Conservation (phyloP, 208 protist genomes). For the Vickermania ingenoplastis region DNA sequence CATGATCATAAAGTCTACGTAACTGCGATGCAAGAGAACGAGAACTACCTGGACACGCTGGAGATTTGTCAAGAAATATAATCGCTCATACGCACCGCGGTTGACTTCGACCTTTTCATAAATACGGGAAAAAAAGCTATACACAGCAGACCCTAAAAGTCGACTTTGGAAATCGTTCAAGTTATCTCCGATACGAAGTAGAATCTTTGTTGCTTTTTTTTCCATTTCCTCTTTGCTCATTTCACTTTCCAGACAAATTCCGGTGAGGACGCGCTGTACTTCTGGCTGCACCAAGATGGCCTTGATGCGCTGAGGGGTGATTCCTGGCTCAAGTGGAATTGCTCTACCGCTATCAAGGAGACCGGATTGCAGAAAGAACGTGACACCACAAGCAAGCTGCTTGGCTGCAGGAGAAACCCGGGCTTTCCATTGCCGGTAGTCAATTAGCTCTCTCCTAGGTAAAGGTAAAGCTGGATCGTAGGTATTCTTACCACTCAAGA, state of each 20-base stretch:
- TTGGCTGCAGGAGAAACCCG: neutral
- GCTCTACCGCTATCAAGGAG: slow-evolving; percentile 30
- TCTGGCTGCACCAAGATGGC: slow-evolving; percentile 48
- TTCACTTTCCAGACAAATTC: slow-evolving; percentile 31
- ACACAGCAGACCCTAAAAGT: slow-evolving; percentile 41
- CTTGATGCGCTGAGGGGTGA: slow-evolving; percentile 31
- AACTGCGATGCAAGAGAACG: slow-evolving; percentile 72
- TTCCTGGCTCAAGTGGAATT: slow-evolving; percentile 26
- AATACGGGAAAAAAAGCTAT: slow-evolving; percentile 40
- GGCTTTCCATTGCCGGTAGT: neutral
- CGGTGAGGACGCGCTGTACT: slow-evolving; percentile 35
- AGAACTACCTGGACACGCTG: slow-evolving; percentile 57
- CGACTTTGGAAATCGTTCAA: slow-evolving; percentile 49
- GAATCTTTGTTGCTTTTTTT: slow-evolving; percentile 42
- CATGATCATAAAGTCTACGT: slow-evolving; percentile 87
- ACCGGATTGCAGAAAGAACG: slow-evolving; percentile 39
- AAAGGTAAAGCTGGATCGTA: neutral
- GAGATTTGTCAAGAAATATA: slow-evolving; percentile 31
- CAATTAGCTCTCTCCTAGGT: neutral
- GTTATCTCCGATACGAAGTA: slow-evolving; percentile 65
- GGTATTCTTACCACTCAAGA: neutral
- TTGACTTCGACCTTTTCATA: slow-evolving; percentile 67
- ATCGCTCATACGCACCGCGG: slow-evolving; percentile 33
- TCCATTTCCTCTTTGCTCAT: slow-evolving; percentile 25
- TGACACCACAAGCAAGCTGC: slow-evolving; percentile 11